These are phyloP conservation scores for Trebouxia sp. DNA, from an alignment of 139 green algal genomes.

Conservation along the genomic window DNA sequence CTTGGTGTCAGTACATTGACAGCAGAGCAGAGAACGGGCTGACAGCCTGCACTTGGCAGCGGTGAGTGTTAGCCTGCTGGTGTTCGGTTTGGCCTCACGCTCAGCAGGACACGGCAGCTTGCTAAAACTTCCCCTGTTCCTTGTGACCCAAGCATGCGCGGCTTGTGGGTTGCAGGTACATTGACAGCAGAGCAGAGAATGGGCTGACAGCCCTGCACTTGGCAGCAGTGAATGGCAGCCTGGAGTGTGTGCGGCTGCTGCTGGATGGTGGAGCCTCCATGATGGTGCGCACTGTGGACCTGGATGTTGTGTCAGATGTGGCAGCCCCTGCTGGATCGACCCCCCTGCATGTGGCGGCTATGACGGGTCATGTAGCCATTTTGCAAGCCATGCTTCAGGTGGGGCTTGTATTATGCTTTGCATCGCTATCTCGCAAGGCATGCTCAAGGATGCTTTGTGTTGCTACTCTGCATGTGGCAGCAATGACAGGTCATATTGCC, in stretches of 20 bases:
- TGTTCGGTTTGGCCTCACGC: too few relatives aligned
- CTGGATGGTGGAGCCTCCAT: conserved; percentile 52
- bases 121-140: not conserved
- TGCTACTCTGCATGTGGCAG: conserved; percentile 57
- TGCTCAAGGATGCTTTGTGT: too few relatives aligned
- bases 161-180: conserved; percentile 35
- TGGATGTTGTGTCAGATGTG: conserved; percentile 13
- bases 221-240: conserved; percentile 46
- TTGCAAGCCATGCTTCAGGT: conserved; percentile 62
- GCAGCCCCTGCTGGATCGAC: conserved; percentile 42
- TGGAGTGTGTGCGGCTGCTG: conserved; percentile 50
- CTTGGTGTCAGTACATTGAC: conserved; percentile 52
- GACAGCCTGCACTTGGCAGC: too few relatives aligned
- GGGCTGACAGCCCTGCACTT: conserved; percentile 61
- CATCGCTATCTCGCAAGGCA: too few relatives aligned
- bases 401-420: not conserved
- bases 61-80: too few relatives aligned
- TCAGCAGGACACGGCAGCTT: too few relatives aligned
- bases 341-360: conserved; percentile 57
- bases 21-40: conserved; percentile 49
- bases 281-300: conserved; percentile 50
- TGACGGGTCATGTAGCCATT: conserved; percentile 44
- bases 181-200: conserved; percentile 56
- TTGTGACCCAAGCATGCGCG: not conserved
- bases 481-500: conserved; percentile 39